Evolutionary conservation across 2,329 filamentous ascomycete genomes (phyloP).

Genomic region (Colletotrichum sp.): DNA sequence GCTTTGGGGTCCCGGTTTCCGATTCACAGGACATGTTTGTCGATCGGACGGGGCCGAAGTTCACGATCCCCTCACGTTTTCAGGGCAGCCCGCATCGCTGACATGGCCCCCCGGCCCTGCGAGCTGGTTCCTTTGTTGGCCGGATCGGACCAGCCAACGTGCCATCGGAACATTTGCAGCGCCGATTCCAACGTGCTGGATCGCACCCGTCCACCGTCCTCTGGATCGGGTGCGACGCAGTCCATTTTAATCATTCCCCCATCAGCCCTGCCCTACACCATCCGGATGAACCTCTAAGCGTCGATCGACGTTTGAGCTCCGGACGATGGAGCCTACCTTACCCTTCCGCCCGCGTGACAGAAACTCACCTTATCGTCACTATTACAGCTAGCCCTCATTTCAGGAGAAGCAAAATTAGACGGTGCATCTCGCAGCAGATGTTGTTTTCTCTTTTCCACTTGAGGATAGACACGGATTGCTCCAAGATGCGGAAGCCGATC

Average conservation of each 20-base stretch:
- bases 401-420: background rate
- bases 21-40: constrained; percentile 3
- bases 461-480: background rate
- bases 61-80: constrained; percentile 12
- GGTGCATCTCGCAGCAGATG: background rate
- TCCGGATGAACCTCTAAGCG: background rate
- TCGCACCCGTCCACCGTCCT: background rate
- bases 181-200: constrained; percentile 9
- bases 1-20: background rate
- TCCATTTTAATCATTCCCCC: background rate
- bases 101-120: background rate
- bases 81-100: constrained; percentile 14
- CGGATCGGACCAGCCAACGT: constrained; percentile 10
- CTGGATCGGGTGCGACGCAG: background rate
- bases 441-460: background rate
- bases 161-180: constrained; percentile 11
- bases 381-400: background rate
- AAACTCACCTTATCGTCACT: background rate
- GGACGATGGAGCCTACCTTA: background rate
- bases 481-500: background rate
- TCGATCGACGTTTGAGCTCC: background rate
- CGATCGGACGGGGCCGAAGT: constrained; percentile 14
- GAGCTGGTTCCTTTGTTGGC: constrained; percentile 9
- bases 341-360: background rate
- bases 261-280: constrained; percentile 1